These are phyloP conservation scores for Aspergillus versicolor DNA, from an alignment of 2,329 filamentous ascomycete genomes.

Conservation along the genomic window DNA sequence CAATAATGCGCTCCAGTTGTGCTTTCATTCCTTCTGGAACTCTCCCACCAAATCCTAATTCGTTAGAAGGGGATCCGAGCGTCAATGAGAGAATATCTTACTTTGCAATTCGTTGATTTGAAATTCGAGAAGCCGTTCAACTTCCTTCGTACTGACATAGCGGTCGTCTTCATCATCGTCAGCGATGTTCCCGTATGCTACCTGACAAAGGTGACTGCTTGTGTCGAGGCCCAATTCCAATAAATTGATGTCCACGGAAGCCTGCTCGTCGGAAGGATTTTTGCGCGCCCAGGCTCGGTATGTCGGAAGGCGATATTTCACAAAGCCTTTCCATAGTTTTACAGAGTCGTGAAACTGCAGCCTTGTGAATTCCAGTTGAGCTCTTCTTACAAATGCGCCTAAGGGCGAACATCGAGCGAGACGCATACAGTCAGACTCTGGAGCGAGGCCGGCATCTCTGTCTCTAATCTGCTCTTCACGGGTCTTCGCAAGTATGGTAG, in stretches of 20 bases:
- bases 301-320: slow-evolving; percentile 76
- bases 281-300: slow-evolving; percentile 59
- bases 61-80: slow-evolving; percentile 19
- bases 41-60: slow-evolving; percentile 70
- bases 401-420: slow-evolving; percentile 75
- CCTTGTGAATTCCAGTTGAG: slow-evolving; percentile 74
- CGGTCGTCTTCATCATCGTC: slow-evolving; percentile 41
- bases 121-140: slow-evolving; percentile 79
- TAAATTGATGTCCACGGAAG: slow-evolving; percentile 63
- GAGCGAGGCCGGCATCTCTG: slow-evolving; percentile 53
- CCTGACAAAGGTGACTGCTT: slow-evolving; percentile 48
- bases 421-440: slow-evolving; percentile 55
- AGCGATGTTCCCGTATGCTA: slow-evolving; percentile 52
- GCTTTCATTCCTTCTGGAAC: slow-evolving; percentile 71
- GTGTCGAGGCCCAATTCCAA: slow-evolving; percentile 58
- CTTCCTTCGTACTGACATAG: slow-evolving; percentile 70
- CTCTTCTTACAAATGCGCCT: slow-evolving; percentile 74
- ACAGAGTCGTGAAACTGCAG: slow-evolving; percentile 77
- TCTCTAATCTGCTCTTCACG: slow-evolving; percentile 61
- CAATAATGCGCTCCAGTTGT: slow-evolving; percentile 68
- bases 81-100: slow-evolving; percentile 33
- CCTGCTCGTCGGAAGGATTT: slow-evolving; percentile 46
- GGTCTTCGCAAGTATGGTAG: slow-evolving; percentile 59
- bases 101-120: slow-evolving; percentile 87
- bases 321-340: slow-evolving; percentile 78